Percentiles rank a stretch among this genome's conserved stretches.
These are phyloP conservation scores for Cercis canadensis DNA, from an alignment of 306 rosid species.

Conservation along the genomic window DNA sequence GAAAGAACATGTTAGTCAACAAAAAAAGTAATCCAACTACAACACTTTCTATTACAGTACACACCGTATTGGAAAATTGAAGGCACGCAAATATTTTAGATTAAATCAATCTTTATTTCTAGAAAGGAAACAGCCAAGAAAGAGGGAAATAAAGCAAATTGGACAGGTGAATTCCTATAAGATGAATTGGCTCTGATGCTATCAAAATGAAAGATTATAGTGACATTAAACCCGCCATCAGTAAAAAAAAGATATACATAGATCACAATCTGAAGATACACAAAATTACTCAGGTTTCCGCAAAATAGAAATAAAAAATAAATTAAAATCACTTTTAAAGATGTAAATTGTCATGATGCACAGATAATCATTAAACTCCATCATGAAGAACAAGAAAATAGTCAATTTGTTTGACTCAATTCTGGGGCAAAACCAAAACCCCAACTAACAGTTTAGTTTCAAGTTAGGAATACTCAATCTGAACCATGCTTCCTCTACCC, in stretches of 20 bases:
- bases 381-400: neutral
- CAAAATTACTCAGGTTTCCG: neutral
- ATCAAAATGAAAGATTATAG: neutral
- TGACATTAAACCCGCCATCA: neutral
- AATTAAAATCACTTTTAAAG: too few species aligned
- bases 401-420: neutral
- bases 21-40: too few species aligned
- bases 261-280: neutral
- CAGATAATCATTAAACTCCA: too few species aligned
- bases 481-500: neutral
- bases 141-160: too few species aligned
- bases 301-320: neutral
- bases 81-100: neutral
- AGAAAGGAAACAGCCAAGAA: neutral
- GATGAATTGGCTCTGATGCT: too few species aligned
- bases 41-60: too few species aligned
- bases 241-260: neutral
- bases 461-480: neutral
- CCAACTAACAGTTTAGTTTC: neutral
- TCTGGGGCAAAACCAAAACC: too few species aligned
- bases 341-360: too few species aligned
- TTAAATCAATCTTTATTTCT: neutral
- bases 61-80: too few species aligned
- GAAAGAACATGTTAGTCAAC: too few species aligned
- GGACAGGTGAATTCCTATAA: too few species aligned